These are phyloP conservation scores for Penicillium sp. DNA, from an alignment of 2,329 filamentous ascomycete genomes.

Conservation along the genomic window DNA sequence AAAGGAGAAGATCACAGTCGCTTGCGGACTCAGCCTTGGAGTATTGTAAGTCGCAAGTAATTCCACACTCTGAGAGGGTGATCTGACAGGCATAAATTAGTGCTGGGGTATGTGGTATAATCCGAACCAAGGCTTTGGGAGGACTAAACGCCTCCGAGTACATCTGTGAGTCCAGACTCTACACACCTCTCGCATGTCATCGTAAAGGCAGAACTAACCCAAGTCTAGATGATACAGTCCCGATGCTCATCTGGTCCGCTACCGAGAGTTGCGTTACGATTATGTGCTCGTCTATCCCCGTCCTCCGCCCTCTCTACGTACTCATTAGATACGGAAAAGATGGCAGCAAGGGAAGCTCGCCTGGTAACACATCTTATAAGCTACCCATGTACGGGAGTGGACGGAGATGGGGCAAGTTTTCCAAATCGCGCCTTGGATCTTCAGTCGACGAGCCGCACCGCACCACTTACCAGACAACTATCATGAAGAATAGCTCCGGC, in stretches of 20 bases:
- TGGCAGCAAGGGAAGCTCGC: conserved; percentile 10
- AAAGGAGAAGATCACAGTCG: conserved; percentile 47
- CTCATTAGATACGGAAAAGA: conserved; percentile 18
- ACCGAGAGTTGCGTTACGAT: conserved; percentile 23
- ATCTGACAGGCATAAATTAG: conserved; percentile 8
- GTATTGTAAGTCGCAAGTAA: conserved; percentile 35
- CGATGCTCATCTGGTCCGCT: conserved; percentile 27
- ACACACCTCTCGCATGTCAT: too few species aligned
- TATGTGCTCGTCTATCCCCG: conserved; percentile 24
- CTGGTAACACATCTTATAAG: conserved; percentile 19
- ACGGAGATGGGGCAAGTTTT: conserved; percentile 14
- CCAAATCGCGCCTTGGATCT: not conserved
- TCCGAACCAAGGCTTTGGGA: conserved; percentile 21
- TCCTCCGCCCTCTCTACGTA: conserved; percentile 22
- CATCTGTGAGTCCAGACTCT: conserved; percentile 15
- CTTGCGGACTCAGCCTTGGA: conserved; percentile 44
- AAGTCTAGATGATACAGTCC: conserved; percentile 15
- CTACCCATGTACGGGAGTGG: conserved; percentile 20
- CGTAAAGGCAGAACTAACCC: not conserved
- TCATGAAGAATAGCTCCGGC: conserved; percentile 1
- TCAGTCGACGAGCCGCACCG: conserved; percentile 3
- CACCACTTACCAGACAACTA: conserved; percentile 1
- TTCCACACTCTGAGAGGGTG: not conserved
- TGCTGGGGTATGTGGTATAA: conserved; percentile 24
- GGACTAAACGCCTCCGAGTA: conserved; percentile 22